Evolutionary conservation across 257 asterid species (phyloP).

Genomic region (Solanum arcanum): DNA sequence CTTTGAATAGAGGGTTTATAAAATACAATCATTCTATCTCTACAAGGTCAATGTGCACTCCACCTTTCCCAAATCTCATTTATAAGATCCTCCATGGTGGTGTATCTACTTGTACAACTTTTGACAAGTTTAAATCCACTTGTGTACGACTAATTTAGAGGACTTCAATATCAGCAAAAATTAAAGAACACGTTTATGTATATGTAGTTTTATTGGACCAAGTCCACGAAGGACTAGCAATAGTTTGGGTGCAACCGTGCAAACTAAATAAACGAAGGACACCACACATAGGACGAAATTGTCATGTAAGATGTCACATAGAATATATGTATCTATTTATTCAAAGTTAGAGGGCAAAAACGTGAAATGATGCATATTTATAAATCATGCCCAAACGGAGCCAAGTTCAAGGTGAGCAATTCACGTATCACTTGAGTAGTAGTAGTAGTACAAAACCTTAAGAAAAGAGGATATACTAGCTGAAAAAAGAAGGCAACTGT

Average conservation of each 20-base stretch:
- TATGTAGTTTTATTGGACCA: not conserved
- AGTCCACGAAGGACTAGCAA: not conserved
- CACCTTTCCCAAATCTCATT: not conserved
- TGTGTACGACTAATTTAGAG: not conserved
- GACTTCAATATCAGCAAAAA: not conserved
- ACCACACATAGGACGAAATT: not conserved
- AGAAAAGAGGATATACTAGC: not conserved
- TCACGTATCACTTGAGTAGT: not conserved
- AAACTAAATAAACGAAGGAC: not conserved
- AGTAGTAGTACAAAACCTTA: not conserved
- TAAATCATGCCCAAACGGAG: not conserved
- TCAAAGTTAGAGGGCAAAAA: not conserved
- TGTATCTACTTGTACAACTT: not conserved
- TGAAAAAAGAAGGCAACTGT: not conserved
- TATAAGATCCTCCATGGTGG: not conserved
- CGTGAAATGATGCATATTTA: not conserved
- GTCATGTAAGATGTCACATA: not conserved
- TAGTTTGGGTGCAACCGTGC: not conserved
- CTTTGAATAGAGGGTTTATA: too few relatives aligned
- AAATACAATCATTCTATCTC: too few relatives aligned
- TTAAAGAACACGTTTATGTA: too few relatives aligned
- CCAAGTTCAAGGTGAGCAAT: not conserved
- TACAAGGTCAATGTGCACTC: not conserved
- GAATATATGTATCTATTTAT: too few relatives aligned
- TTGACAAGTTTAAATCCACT: too few relatives aligned